These are phyloP conservation scores for Yamadazyma diospyri DNA, from an alignment of 1,139 yeast genomes.

Conservation along the genomic window DNA sequence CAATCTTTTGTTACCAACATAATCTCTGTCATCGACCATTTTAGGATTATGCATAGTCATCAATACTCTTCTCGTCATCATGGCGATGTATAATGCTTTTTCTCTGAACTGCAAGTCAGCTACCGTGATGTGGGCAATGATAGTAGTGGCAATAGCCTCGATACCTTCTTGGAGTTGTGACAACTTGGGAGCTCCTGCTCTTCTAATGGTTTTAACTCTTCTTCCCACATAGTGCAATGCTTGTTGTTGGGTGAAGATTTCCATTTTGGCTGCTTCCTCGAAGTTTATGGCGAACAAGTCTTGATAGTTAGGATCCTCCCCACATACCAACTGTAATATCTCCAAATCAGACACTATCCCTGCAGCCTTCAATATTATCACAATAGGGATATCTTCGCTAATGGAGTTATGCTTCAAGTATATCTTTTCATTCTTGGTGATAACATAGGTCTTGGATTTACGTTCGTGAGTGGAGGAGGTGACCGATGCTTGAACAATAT, in stretches of 20 bases:
- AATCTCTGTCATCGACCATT: slow-evolving; percentile 97
- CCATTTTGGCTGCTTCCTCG: slow-evolving; percentile 87
- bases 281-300: slow-evolving; percentile 89
- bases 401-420: slow-evolving; percentile 93
- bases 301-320: slow-evolving; percentile 81
- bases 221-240: slow-evolving; percentile 89
- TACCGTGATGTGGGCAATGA: slow-evolving; percentile 92
- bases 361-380: slow-evolving; percentile 88
- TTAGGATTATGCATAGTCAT: slow-evolving; percentile 95
- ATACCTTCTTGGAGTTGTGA: slow-evolving; percentile 89
- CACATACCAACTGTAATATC: slow-evolving; percentile 91
- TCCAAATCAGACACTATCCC: slow-evolving; percentile 92
- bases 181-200: slow-evolving; percentile 79
- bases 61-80: slow-evolving; percentile 93
- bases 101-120: slow-evolving; percentile 85
- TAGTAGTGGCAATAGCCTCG: slow-evolving; percentile 94
- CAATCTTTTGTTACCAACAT: slow-evolving; percentile 95
- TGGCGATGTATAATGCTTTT: slow-evolving; percentile 89
- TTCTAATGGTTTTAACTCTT: slow-evolving; percentile 86
- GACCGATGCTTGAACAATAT: slow-evolving; percentile 93
- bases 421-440: slow-evolving; percentile 85
- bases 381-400: slow-evolving; percentile 94
- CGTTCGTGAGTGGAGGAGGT: slow-evolving; percentile 98
- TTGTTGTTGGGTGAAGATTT: slow-evolving; percentile 88
- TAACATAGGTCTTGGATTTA: slow-evolving; percentile 93